These are phyloP conservation scores for Silene latifolia DNA, from an alignment of 148 eudicot species.

Conservation along the genomic window DNA sequence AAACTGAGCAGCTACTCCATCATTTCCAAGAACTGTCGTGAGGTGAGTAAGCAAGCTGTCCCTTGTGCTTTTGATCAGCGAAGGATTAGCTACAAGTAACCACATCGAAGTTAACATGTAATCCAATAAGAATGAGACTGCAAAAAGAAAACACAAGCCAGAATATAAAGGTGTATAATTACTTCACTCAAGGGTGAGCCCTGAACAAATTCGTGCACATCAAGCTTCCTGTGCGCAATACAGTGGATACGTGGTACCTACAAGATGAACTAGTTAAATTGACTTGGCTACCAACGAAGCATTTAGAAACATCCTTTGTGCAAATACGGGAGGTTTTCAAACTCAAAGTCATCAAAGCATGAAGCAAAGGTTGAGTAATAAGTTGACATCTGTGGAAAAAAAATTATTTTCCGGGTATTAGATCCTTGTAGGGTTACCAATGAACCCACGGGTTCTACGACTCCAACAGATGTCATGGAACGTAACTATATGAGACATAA, in stretches of 20 bases:
- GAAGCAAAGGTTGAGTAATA: too few relatives aligned
- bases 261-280: slow-evolving; percentile 15
- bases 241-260: slow-evolving; percentile 95
- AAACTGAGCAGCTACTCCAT: slow-evolving; percentile 77
- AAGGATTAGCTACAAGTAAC: slow-evolving; percentile 45
- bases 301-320: neutral
- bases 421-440: neutral
- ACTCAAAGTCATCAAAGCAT: neutral
- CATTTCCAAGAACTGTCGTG: slow-evolving; percentile 78
- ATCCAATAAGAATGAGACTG: neutral
- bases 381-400: too few relatives aligned
- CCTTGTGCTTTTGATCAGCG: slow-evolving; percentile 49
- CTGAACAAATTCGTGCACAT: slow-evolving; percentile 51
- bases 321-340: neutral
- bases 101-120: slow-evolving; percentile 10
- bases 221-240: slow-evolving; percentile 68
- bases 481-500: neutral
- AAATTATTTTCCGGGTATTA: too few relatives aligned
- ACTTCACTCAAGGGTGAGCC: slow-evolving; percentile 53
- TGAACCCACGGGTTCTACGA: neutral
- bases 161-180: slow-evolving; percentile 10
- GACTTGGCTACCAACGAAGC: neutral
- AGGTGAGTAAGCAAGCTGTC: slow-evolving; percentile 69
- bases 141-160: neutral
- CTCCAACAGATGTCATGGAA: neutral